Evolutionary conservation across 116 monocot genomes (phyloP).

Genomic region (Cymodocea nodosa): DNA sequence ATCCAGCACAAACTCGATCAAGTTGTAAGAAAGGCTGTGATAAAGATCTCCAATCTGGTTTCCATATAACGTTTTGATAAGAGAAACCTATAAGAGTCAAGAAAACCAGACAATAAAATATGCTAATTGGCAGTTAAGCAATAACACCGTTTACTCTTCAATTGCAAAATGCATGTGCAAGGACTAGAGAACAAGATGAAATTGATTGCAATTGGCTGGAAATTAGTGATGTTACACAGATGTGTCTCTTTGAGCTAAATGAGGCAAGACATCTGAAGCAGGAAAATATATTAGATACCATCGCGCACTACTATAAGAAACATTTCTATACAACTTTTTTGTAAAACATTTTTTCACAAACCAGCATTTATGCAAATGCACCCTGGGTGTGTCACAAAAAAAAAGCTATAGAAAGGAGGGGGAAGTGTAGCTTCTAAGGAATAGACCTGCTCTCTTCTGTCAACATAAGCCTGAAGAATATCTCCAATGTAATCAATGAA

Average conservation of each 20-base stretch:
- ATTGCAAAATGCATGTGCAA: background rate
- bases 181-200: no score
- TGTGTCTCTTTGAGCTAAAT: no score
- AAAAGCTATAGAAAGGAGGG: background rate
- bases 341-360: no score
- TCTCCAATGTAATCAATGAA: slow-evolving; percentile 95
- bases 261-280: no score
- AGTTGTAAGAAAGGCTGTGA: slow-evolving; percentile 82
- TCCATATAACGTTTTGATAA: slow-evolving; percentile 89
- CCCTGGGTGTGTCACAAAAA: no score
- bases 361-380: no score
- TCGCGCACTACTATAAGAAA: no score
- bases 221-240: no score
- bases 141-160: background rate
- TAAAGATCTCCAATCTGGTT: slow-evolving; percentile 77
- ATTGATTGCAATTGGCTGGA: no score
- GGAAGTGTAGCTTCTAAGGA: background rate
- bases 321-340: no score
- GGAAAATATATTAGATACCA: no score
- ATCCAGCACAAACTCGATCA: slow-evolving; percentile 88
- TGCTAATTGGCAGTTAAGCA: background rate
- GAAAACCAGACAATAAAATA: background rate
- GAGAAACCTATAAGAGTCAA: slow-evolving; percentile 44
- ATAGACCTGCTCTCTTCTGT: slow-evolving; percentile 92
- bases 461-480: slow-evolving; percentile 78